Conservation (phyloP, 1,139 yeast genomes). For the Kodamaea alishanica region DNA sequence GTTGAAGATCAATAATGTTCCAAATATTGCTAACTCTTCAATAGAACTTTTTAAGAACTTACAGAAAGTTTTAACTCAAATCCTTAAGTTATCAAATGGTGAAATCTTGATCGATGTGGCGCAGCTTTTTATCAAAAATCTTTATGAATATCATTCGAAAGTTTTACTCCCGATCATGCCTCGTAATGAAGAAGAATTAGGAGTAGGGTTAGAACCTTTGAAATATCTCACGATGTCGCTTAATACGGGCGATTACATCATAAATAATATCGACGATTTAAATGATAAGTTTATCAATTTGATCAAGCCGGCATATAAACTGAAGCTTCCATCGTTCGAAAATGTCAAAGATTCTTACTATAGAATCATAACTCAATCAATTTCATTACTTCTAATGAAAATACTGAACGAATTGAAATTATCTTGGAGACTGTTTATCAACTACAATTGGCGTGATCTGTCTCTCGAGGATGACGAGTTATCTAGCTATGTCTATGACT, state of each 20-base stretch:
- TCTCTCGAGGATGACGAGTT: conserved; percentile 59
- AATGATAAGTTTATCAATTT: conserved; percentile 59
- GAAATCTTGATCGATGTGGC: conserved; percentile 63
- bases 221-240: conserved; percentile 67
- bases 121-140: conserved; percentile 61
- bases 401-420: conserved; percentile 60
- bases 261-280: conserved; percentile 72
- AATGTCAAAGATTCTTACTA: conserved; percentile 53
- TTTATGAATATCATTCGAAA: conserved; percentile 59
- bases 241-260: conserved; percentile 88
- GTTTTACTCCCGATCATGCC: conserved; percentile 63
- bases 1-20: conserved; percentile 41
- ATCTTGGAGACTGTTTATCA: conserved; percentile 83
- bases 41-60: conserved; percentile 81
- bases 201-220: conserved; percentile 49
- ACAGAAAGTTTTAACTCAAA: conserved; percentile 68
- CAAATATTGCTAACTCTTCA: conserved; percentile 73
- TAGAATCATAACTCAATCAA: conserved; percentile 55
- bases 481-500: conserved; percentile 63
- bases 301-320: conserved; percentile 35
- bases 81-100: conserved; percentile 71
- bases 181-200: conserved; percentile 21
- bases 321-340: conserved; percentile 45
- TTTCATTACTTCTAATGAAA: conserved; percentile 54
- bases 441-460: conserved; percentile 60